phyloP scores from a whole-genome alignment of 768 basidiomycete species.

The Tulasnella sp. region DNA sequence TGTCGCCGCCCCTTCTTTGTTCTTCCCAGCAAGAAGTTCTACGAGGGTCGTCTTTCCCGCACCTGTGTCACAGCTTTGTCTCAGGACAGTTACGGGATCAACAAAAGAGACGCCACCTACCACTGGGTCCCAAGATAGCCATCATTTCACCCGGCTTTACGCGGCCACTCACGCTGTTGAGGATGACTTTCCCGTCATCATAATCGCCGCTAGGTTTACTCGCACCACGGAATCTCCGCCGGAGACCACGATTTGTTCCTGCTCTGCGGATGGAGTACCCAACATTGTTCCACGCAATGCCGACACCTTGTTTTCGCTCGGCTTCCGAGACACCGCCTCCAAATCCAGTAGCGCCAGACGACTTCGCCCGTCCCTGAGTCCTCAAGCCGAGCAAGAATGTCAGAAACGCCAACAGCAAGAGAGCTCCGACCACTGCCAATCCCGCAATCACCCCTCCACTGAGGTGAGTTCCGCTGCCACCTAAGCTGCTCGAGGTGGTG shows the following conservation, averaged over 20 bases:
- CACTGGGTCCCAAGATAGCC: slow-evolving; percentile 87
- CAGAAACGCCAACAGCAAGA: slow-evolving; percentile 46
- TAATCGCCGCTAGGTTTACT: not conserved
- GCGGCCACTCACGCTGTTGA: slow-evolving; percentile 57
- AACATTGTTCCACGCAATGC: slow-evolving; percentile 56
- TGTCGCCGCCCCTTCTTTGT: slow-evolving; percentile 55
- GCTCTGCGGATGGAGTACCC: slow-evolving; percentile 37
- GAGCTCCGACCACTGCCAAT: slow-evolving; percentile 65
- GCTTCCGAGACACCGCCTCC: slow-evolving; percentile 21
- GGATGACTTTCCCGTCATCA: slow-evolving; percentile 48
- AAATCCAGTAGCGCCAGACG: slow-evolving; percentile 29
- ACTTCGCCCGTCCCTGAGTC: slow-evolving; percentile 51
- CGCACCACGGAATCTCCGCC: slow-evolving; percentile 16
- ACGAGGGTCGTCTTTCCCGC: slow-evolving; percentile 89
- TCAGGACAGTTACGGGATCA: not conserved
- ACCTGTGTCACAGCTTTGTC: slow-evolving; percentile 29
- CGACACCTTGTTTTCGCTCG: slow-evolving; percentile 39
- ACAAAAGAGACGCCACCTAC: slow-evolving; percentile 28
- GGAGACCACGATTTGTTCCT: not conserved
- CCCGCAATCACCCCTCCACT: slow-evolving; percentile 84
- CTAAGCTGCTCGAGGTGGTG: slow-evolving; percentile 20
- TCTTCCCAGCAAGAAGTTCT: slow-evolving; percentile 78
- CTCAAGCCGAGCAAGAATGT: slow-evolving; percentile 53
- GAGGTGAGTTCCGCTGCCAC: slow-evolving; percentile 36
- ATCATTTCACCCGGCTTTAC: slow-evolving; percentile 76